Evolutionary conservation across 2,329 filamentous ascomycete species (phyloP), one percentile per base, ranked within the genome.

Genomic region (Fusarium solani-melongenae): DNA sequence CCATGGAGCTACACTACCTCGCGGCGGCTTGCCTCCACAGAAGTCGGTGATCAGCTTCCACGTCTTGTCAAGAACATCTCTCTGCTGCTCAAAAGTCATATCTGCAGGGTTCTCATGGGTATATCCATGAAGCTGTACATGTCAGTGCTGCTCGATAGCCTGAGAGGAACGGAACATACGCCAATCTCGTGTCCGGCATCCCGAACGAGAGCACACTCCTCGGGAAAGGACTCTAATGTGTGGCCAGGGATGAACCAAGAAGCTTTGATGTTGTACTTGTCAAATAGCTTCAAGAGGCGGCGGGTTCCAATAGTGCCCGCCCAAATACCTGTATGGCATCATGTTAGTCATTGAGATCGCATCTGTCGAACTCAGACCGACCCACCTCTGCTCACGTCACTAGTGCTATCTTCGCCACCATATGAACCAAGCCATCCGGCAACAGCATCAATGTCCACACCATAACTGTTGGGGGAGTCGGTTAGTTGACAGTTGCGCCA

Each of bases 371-470:
- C 22, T 20, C 20, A 24, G 53, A 2, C 29, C 41, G 34, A 8
- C 60, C 27, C 76, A 89, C 91, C 92, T 86, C 92, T 86, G 78
- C 89, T 92, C 71, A 94, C 94, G 75, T 94, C 92, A 78, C 88
- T 92, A 4, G 89, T 90, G n/a, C 88, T 91, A 79, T 94, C 92
- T 81, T 94, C 89, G 51, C 92, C 92, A 22, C 92, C 92, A 76
- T 95, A 94, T 0, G 90, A 92, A 1, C 92, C 92, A 2, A 94
- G 84, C 92, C 92, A 94, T n/a, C 92, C 92, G 6, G 92, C 90
- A 3, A 94, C 91, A 27, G 92, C 92, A 76, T 94, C 92, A 41
- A 94, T 92, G 74, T 94, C 92, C 49, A 94, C 90, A 8, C 92
- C 92, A 77, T 93, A 93, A 74, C 88, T 86, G 17, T 55, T 9